Evolutionary conservation across 2,329 filamentous ascomycete species (phyloP), one percentile per base, ranked within the genome.

Genomic region (Monilinia vaccinii-corymbosi): DNA sequence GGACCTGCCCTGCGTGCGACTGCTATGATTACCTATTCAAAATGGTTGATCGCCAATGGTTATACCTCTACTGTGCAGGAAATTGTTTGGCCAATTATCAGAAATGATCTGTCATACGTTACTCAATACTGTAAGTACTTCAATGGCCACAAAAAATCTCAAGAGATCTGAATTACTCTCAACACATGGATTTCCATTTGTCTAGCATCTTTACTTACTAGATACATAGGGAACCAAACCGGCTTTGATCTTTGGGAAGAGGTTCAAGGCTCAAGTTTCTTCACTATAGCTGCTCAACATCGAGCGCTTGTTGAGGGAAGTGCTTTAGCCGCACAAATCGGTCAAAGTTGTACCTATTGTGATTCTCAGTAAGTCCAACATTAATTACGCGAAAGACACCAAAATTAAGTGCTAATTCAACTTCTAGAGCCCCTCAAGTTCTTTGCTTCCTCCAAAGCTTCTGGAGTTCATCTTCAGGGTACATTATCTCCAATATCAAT

Each of bases 171-270:
- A 18, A 32, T 3, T 42, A 18, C 25, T 32, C 25, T 23, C 25
- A 23, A 44, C 14, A 53, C n/a, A 44, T n/a, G 23, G 2, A 3
- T 25, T 38, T 40, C n/a, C 44, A 4, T 34, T 23, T 18, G n/a
- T 23, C 13, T 13, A 32, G n/a, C 21, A 31, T 51, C 16, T 25
- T 32, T 40, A 10, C 57, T 34, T 1, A 58, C 56, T 61, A 38
- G 61, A 47, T 40, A 10, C 14, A 38, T 7, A 40, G 51, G 70
- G 70, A 82, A 80, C 62, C 73, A 78, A 61, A 78, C 78, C 7
- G 79, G 78, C 0, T 94, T 84, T 68, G 90, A 95, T 71, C 79
- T 95, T 3, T 94, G 90, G 90, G 90, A 94, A 71, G 90, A 94
- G 71, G 82, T 92, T 16, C 76, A 78, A 28, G 87, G 88, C 45